phyloP scores from a whole-genome alignment of 2,329 filamentous ascomycete genomes.

The Rutstroemia sp. region DNA sequence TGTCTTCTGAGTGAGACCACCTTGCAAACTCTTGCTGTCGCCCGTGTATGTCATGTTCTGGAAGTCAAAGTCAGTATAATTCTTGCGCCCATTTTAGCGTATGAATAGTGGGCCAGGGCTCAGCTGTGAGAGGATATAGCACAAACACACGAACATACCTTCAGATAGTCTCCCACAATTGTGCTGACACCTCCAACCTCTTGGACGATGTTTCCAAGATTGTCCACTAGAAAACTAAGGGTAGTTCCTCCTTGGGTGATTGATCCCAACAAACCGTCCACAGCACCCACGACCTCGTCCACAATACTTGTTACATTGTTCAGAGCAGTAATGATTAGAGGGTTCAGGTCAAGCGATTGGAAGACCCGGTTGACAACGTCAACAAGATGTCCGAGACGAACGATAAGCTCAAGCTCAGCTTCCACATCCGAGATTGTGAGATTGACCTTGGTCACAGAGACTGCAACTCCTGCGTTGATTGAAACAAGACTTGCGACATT shows the following conservation, averaged over 20 bases:
- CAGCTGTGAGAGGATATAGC: too few relatives aligned
- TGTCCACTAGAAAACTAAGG: slow-evolving; percentile 51
- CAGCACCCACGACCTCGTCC: too few relatives aligned
- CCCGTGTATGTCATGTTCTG: slow-evolving; percentile 48
- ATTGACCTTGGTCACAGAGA: slow-evolving; percentile 45
- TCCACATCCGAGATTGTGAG: slow-evolving; percentile 55
- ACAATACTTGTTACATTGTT: too few relatives aligned
- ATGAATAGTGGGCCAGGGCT: too few relatives aligned
- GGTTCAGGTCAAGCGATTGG: slow-evolving; percentile 51
- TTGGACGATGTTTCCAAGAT: slow-evolving; percentile 56
- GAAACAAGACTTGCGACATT: slow-evolving; percentile 47
- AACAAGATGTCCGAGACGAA: slow-evolving; percentile 52
- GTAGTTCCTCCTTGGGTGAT: slow-evolving; percentile 19
- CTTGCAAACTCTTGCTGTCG: slow-evolving; percentile 24
- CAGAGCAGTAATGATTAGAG: slow-evolving; percentile 46
- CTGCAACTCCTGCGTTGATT: slow-evolving; percentile 41
- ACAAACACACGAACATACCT: slow-evolving; percentile 7
- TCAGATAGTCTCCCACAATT: slow-evolving; percentile 51
- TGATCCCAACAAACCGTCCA: too few relatives aligned
- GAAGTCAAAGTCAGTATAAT: too few relatives aligned
- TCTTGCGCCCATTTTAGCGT: too few relatives aligned
- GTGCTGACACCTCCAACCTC: slow-evolving; percentile 44
- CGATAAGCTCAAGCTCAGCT: slow-evolving; percentile 50
- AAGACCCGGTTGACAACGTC: slow-evolving; percentile 55
- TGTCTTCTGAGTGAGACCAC: slow-evolving; percentile 41